These are phyloP conservation scores for Geotrichum citri-aurantii DNA, from an alignment of 1,139 yeast species.

Conservation along the genomic window DNA sequence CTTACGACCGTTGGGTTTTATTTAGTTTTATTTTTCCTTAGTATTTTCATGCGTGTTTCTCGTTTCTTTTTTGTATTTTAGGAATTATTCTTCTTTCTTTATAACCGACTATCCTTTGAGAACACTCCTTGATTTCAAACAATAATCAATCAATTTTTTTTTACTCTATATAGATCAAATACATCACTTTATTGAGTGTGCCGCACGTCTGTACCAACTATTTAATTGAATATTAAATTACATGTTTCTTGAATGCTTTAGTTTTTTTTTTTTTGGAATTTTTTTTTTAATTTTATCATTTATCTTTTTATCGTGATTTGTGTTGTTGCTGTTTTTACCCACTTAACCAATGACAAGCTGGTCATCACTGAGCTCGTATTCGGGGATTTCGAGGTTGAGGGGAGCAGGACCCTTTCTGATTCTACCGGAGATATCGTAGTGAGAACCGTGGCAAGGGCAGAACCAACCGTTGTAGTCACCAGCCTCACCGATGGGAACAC, in stretches of 20 bases:
- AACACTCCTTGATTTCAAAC: not conserved
- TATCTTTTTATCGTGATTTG: not conserved
- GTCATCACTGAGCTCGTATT: slow-evolving; percentile 73
- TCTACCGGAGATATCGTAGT: slow-evolving; percentile 98
- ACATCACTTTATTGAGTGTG: not conserved
- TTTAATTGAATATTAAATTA: not conserved
- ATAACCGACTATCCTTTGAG: too few species aligned
- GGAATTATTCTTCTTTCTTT: too few species aligned
- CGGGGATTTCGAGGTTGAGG: slow-evolving; percentile 93
- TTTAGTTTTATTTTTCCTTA: too few species aligned
- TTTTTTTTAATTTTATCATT: not conserved
- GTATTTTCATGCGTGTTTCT: too few species aligned
- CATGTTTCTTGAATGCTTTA: not conserved
- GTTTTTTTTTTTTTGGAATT: not conserved
- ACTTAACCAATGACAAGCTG: slow-evolving; percentile 73
- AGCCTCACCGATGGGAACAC: slow-evolving; percentile 99
- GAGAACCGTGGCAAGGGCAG: slow-evolving; percentile 99
- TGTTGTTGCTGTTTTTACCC: too few species aligned
- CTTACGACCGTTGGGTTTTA: too few species aligned
- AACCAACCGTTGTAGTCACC: slow-evolving; percentile 99
- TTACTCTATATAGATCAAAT: not conserved
- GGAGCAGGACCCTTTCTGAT: slow-evolving; percentile 99
- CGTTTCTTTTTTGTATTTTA: too few species aligned
- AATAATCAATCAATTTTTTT: not conserved
- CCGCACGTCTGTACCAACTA: not conserved